Percentiles rank a stretch among this genome's conserved stretches.
phyloP scores from a whole-genome alignment of 192 early-diverging fungal genomes.

The Spizellomyces sp. region DNA sequence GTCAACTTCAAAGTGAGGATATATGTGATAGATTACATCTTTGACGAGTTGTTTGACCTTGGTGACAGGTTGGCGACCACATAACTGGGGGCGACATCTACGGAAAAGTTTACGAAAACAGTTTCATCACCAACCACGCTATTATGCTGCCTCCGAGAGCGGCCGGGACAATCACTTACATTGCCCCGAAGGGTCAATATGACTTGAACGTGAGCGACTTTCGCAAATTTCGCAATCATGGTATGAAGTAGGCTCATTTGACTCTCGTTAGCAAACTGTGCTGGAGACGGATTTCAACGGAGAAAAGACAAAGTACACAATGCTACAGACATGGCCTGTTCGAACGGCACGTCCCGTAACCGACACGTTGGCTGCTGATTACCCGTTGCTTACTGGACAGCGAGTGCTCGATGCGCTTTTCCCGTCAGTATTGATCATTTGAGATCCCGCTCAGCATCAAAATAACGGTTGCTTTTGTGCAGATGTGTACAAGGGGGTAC shows the following conservation, averaged over 20 bases:
- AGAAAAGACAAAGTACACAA: constrained; percentile 86
- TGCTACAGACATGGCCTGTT: constrained; percentile 99
- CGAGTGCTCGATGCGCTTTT: constrained; percentile 98
- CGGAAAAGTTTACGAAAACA: constrained; percentile 94
- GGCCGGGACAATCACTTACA: constrained; percentile 94
- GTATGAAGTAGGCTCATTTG: background rate
- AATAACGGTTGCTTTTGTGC: constrained; percentile 3
- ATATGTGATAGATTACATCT: background rate
- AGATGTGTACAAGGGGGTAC: constrained; percentile 99
- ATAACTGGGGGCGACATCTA: constrained; percentile 98
- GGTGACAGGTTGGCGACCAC: constrained; percentile 83
- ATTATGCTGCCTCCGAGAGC: constrained; percentile 96
- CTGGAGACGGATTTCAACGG: constrained; percentile 98
- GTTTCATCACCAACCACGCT: constrained; percentile 81
- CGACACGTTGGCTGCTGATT: constrained; percentile 93
- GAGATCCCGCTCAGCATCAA: background rate
- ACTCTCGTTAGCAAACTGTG: constrained; percentile 68
- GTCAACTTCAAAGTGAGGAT: constrained; percentile 76
- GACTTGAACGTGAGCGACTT: constrained; percentile 63
- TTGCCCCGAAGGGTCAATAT: constrained; percentile 92
- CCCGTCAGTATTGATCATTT: constrained; percentile 63
- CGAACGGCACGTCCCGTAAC: constrained; percentile 92
- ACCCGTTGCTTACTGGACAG: constrained; percentile 97
- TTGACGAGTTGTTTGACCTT: background rate
- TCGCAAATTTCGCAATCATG: background rate